Evolutionary conservation across 352 stramenopile genomes (phyloP).

Genomic region (Phytopythium aichiense): DNA sequence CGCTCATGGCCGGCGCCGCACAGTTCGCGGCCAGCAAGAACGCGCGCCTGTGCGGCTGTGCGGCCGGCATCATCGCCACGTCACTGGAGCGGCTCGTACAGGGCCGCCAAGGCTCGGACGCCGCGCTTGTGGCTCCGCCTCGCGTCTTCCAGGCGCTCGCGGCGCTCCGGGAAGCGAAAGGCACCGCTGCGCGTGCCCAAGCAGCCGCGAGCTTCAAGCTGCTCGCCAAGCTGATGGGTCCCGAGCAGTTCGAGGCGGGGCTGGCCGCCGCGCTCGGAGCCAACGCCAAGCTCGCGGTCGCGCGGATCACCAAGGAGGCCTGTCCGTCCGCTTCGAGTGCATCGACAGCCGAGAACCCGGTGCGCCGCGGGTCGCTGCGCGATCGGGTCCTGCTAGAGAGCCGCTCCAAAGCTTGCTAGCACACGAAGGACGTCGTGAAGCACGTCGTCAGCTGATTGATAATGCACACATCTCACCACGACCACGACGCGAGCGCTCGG

Average conservation of each 20-base stretch:
- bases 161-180: conserved; percentile 44
- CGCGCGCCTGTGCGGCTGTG: conserved; percentile 44
- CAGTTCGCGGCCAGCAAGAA: conserved; percentile 58
- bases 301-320: conserved; percentile 42
- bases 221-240: conserved; percentile 35
- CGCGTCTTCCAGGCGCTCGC: conserved; percentile 34
- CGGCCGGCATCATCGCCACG: conserved; percentile 36
- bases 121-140: conserved; percentile 1
- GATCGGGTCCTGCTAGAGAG: conserved; percentile 23
- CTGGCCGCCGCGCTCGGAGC: conserved; percentile 26
- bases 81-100: conserved; percentile 25
- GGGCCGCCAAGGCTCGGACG: conserved; percentile 2
- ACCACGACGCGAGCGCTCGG: background rate
- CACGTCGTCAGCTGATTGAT: background rate
- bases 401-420: background rate
- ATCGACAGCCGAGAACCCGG: background rate
- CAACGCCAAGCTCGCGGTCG: conserved; percentile 12
- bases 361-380: conserved; percentile 26
- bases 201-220: conserved; percentile 35
- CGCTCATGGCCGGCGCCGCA: conserved; percentile 33
- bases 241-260: conserved; percentile 19
- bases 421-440: background rate
- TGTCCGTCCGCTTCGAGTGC: conserved; percentile 12
- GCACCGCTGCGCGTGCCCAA: conserved; percentile 35
- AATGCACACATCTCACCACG: background rate